Evolutionary conservation across 495 filamentous ascomycete species (phyloP).

Genomic region (Penicillium argentinense): DNA sequence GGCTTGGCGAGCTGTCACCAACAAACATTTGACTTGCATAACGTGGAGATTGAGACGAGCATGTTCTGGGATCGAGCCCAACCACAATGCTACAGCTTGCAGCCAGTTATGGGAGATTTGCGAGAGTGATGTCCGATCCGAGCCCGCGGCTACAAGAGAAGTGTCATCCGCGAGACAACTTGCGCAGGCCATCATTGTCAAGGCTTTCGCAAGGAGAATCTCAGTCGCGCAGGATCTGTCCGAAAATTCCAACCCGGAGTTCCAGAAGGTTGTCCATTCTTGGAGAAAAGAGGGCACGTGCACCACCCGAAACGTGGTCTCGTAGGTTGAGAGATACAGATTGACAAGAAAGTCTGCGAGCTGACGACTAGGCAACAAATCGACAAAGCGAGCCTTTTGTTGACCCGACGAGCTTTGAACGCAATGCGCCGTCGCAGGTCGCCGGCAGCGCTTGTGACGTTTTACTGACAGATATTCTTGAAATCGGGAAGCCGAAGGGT

Average conservation of each 20-base stretch:
- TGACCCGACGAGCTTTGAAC: neutral
- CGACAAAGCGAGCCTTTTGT: neutral
- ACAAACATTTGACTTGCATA: slow-evolving; percentile 12
- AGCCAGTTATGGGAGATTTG: neutral
- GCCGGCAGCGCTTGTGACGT: neutral
- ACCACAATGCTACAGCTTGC: slow-evolving; percentile 6
- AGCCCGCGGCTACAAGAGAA: neutral
- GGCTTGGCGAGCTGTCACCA: slow-evolving; percentile 8
- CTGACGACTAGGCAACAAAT: neutral
- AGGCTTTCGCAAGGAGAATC: slow-evolving; percentile 1
- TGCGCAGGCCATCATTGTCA: neutral
- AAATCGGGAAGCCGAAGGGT: neutral
- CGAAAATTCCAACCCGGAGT: neutral
- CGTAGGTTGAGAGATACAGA: neutral
- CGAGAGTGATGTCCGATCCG: neutral
- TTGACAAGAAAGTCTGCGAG: neutral
- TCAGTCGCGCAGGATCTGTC: neutral
- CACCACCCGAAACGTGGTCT: slow-evolving; percentile 1
- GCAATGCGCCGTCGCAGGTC: neutral
- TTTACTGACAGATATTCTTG: neutral
- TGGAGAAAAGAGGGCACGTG: neutral
- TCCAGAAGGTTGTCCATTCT: slow-evolving; percentile 1
- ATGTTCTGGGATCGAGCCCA: slow-evolving; percentile 3
- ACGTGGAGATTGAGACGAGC: slow-evolving; percentile 8
- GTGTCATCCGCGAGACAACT: neutral